A percentile compares a stretch with the other conserved stretches of the same genome.
Conservation (phyloP, 2,329 filamentous ascomycete species). For the Cordyceps javanica region DNA sequence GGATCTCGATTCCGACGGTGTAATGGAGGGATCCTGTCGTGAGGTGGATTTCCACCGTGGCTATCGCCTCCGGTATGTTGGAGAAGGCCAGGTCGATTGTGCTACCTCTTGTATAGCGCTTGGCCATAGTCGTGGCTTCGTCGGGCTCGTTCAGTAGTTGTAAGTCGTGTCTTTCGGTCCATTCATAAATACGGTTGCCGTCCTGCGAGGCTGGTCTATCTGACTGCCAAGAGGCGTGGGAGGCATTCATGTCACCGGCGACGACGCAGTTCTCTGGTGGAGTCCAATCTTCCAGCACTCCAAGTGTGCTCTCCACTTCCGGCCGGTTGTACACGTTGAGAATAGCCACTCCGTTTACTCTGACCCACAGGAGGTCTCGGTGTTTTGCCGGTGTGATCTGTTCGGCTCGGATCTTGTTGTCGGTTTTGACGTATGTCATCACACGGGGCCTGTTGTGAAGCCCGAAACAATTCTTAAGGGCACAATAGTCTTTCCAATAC, state of each 20-base stretch:
- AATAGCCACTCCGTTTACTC: background rate
- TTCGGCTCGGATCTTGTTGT: background rate
- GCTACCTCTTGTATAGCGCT: background rate
- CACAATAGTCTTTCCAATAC: too few relatives aligned
- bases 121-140: background rate
- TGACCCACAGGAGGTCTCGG: background rate
- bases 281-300: background rate
- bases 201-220: constrained; percentile 1
- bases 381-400: background rate
- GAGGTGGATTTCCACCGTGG: background rate
- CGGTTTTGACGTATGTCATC: constrained; percentile 2
- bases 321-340: background rate
- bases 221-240: background rate
- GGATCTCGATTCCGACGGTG: constrained; percentile 2
- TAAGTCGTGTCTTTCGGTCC: background rate
- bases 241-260: background rate
- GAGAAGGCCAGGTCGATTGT: background rate
- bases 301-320: background rate
- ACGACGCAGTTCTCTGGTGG: background rate
- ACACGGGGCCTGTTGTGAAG: too few relatives aligned
- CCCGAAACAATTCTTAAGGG: too few relatives aligned
- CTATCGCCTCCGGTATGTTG: background rate
- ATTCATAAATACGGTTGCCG: background rate
- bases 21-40: background rate
- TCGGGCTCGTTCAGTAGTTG: background rate